Conservation (phyloP, 352 stramenopile species). For the Phytopythium mirpurense region DNA sequence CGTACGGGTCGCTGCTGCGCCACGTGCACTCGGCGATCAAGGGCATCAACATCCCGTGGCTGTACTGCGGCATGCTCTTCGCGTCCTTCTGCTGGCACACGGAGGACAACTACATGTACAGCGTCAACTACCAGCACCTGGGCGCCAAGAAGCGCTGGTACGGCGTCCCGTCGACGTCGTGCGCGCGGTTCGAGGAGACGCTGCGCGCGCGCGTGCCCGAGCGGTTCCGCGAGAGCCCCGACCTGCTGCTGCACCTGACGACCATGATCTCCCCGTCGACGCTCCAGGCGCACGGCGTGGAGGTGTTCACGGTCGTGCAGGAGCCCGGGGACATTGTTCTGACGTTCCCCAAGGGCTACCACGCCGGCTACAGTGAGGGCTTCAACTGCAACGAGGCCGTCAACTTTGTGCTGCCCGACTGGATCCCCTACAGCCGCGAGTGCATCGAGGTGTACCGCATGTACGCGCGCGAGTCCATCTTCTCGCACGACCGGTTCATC, state of each 20-base stretch:
- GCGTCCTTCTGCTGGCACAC: conserved; percentile 98
- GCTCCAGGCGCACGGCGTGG: conserved; percentile 35
- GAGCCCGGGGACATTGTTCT: conserved; percentile 95
- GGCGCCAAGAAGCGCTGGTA: conserved; percentile 98
- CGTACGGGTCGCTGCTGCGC: conserved; percentile 89
- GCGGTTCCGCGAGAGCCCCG: conserved; percentile 53
- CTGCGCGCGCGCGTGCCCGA: conserved; percentile 50
- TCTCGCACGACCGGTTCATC: conserved; percentile 80
- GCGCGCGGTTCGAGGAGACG: conserved; percentile 43
- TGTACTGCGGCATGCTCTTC: conserved; percentile 98
- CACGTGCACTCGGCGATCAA: conserved; percentile 94
- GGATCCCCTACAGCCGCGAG: conserved; percentile 76
- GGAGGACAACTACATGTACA: conserved; percentile 99
- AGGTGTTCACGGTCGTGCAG: conserved; percentile 63
- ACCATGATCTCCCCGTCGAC: conserved; percentile 66
- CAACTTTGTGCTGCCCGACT: conserved; percentile 84
- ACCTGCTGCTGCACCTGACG: conserved; percentile 68
- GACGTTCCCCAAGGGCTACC: conserved; percentile 96
- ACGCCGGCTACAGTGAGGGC: conserved; percentile 95
- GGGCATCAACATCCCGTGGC: conserved; percentile 97
- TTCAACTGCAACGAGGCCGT: conserved; percentile 91
- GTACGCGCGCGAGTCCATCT: conserved; percentile 61
- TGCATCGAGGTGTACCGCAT: conserved; percentile 66
- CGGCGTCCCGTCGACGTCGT: conserved; percentile 54
- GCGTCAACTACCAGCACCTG: conserved; percentile 98